Evolutionary conservation across 768 basidiomycete species (phyloP), one percentile per base, ranked within the genome.

Genomic region (Pulveroboletus ravenelii): DNA sequence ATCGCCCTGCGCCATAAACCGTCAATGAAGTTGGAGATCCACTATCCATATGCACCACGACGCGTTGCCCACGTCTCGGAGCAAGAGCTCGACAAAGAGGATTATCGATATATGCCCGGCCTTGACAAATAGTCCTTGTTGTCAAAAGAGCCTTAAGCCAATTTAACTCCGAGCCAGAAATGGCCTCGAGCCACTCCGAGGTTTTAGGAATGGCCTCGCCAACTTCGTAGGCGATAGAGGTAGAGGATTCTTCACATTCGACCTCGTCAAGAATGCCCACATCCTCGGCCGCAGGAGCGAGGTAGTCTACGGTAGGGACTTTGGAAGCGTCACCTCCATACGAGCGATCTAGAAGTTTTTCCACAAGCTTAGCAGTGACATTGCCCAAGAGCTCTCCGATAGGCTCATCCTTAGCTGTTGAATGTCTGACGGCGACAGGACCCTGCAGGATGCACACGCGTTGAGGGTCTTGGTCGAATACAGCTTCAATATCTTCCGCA

Each of bases 401-500:
- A 7, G 96, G 93, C 69, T 95, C 92, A 62, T 99, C 93, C 70
- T 93, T 95, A 62, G 83, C 74, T 37, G 74, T 82, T 9, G 91
- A 84, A 70, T 92, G 84, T 69, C 89, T 93, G 54, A 82, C 92
- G 1, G 96, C 93, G 44, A 99, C 87, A 13, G 96, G 96, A 18
- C 96, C 96, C 71, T 96, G 93, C 46, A 99, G 81, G 60, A 99
- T 95, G 64, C 93, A 95, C 25, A 98, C 94, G 54, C 96, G 87
- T 69, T 99, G 91, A 23, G 95, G 95, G 69, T 98, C 96, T 72
- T 95, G 93, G 71, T 98, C 96, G 63, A 98, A 96, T 37, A 99
- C 93, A 13, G 94, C 95, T 54, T 98, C 96, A 56, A 97, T 93
- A 67, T 99, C 96, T 70, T 97, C 95, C 3, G 93, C 89, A 36